Evolutionary conservation across 768 basidiomycete genomes (phyloP).

Genomic region (Sistotremastrum niveocremeum): DNA sequence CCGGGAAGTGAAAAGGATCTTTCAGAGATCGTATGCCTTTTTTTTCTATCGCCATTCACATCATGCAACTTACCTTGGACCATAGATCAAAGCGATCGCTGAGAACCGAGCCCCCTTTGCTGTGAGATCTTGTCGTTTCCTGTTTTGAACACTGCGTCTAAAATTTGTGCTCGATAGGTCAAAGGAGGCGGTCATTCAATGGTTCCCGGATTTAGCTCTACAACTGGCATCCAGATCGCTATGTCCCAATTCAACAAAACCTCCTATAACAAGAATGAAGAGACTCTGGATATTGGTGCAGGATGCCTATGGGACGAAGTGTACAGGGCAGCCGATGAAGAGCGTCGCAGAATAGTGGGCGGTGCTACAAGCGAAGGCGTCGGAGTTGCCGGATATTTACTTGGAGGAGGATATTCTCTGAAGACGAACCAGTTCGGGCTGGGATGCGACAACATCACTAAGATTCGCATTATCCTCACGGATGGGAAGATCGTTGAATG

Average conservation of each 20-base stretch:
- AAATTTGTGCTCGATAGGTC: constrained; percentile 22
- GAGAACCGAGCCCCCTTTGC: no score
- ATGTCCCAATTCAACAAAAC: constrained; percentile 34
- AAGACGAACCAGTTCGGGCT: constrained; percentile 48
- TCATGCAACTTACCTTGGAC: no score
- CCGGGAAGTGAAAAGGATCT: no score
- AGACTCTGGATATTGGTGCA: constrained; percentile 18
- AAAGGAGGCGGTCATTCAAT: constrained; percentile 50
- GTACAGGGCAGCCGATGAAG: constrained; percentile 37
- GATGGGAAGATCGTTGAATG: constrained; percentile 25
- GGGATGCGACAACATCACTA: constrained; percentile 36
- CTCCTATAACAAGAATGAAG: constrained; percentile 9
- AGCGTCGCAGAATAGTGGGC: constrained; percentile 42
- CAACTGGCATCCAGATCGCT: constrained; percentile 43
- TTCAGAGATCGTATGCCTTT: no score
- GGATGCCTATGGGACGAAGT: constrained; percentile 55
- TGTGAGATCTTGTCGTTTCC: not conserved
- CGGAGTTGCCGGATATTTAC: constrained; percentile 43
- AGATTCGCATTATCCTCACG: constrained; percentile 31
- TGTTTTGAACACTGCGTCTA: not conserved
- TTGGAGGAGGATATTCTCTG: constrained; percentile 44
- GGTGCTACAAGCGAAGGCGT: constrained; percentile 39
- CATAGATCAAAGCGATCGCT: no score
- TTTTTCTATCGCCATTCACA: no score
- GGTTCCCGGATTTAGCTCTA: constrained; percentile 48